These are phyloP conservation scores for Saccharomycopsis microspora DNA, from an alignment of 805 yeast species.

Conservation along the genomic window DNA sequence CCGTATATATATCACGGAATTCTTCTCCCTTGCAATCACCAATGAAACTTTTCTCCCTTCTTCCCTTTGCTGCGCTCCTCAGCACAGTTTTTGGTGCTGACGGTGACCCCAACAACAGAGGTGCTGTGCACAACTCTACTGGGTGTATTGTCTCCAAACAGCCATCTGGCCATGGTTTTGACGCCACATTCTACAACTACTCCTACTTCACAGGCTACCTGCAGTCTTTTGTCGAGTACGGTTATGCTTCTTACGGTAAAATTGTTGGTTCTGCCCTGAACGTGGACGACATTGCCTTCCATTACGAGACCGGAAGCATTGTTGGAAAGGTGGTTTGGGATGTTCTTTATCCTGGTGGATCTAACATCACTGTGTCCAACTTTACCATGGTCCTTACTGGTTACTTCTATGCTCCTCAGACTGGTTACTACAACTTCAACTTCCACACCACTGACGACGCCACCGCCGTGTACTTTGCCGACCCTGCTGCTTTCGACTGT, in stretches of 20 bases:
- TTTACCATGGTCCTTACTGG: constrained; percentile 20
- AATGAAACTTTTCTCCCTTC: too few relatives aligned
- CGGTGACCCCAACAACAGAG: constrained; percentile 4
- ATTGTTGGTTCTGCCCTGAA: background rate
- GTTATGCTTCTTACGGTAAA: background rate
- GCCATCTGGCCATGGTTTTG: background rate
- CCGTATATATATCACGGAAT: too few relatives aligned
- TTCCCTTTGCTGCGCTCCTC: too few relatives aligned
- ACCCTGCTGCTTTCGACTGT: constrained; percentile 23
- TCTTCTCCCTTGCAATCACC: too few relatives aligned
- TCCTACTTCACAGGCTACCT: background rate
- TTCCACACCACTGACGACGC: constrained; percentile 23
- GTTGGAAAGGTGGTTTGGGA: background rate
- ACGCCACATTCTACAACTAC: constrained; percentile 1
- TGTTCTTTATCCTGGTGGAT: constrained; percentile 1
- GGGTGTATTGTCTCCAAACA: background rate
- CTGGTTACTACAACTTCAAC: constrained; percentile 22
- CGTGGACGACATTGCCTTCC: background rate
- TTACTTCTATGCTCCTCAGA: constrained; percentile 20
- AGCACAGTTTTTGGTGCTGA: background rate
- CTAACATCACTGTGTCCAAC: constrained; percentile 16
- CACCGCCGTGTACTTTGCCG: constrained; percentile 22
- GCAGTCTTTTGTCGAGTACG: constrained; percentile 1
- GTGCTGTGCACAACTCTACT: background rate
- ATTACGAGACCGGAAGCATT: background rate